Conservation (phyloP, 164 flowering plant genomes). For the Liriodendron chinense region DNA sequence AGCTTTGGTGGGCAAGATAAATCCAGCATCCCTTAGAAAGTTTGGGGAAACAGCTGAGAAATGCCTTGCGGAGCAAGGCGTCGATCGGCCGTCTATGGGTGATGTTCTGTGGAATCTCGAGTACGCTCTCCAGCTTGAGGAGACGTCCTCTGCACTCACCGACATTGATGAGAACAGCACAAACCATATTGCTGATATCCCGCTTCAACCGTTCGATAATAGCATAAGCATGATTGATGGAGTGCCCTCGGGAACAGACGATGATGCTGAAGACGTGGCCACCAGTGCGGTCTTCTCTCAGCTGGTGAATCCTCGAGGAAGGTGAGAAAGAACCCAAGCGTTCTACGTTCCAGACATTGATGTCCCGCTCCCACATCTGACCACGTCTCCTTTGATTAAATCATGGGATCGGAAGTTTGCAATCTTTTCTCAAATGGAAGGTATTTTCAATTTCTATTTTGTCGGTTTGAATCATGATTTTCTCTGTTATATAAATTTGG, state of each 20-base stretch:
- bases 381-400: neutral
- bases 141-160: conserved; percentile 59
- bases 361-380: neutral
- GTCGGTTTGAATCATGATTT: conserved; percentile 14
- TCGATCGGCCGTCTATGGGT: conserved; percentile 92
- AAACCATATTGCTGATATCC: conserved; percentile 73
- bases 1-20: conserved; percentile 66
- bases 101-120: conserved; percentile 94
- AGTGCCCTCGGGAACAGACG: conserved; percentile 62
- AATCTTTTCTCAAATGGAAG: conserved; percentile 11
- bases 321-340: conserved; percentile 37
- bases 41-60: conserved; percentile 97
- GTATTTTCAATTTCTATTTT: conserved; percentile 5
- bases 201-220: conserved; percentile 63
- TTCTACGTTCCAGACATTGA: neutral
- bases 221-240: conserved; percentile 66
- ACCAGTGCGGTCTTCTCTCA: conserved; percentile 96
- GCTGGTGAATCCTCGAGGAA: conserved; percentile 91
- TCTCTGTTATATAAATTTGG: neutral
- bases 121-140: conserved; percentile 91
- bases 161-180: conserved; percentile 93
- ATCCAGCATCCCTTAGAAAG: conserved; percentile 77
- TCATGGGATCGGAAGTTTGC: neutral
- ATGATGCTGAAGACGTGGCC: conserved; percentile 77
- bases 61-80: conserved; percentile 84